These are phyloP conservation scores for Nakazawaea siamensis DNA, from an alignment of 805 yeast species.

Conservation along the genomic window DNA sequence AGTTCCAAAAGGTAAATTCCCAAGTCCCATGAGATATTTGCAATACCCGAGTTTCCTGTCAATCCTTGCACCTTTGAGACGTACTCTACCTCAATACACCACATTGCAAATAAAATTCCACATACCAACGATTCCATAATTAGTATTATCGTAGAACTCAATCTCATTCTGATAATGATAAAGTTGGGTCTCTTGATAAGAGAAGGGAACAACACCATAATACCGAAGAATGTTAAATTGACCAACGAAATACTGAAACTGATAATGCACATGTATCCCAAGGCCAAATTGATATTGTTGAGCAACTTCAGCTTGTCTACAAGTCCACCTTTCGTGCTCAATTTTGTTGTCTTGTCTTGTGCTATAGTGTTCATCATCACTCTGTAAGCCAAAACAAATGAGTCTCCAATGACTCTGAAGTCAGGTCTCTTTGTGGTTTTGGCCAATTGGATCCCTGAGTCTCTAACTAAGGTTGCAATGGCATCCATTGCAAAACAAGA, in stretches of 20 bases:
- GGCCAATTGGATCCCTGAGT: slow-evolving; percentile 40
- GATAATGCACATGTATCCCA: background rate
- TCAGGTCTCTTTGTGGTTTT: slow-evolving; percentile 30
- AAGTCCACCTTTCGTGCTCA: slow-evolving; percentile 13
- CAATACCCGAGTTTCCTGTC: slow-evolving; percentile 16
- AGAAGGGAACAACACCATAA: background rate
- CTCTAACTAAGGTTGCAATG: slow-evolving; percentile 36
- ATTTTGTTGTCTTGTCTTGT: background rate
- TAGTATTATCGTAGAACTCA: slow-evolving; percentile 10
- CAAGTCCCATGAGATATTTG: slow-evolving; percentile 7
- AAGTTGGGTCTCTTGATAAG: background rate
- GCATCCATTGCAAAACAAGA: slow-evolving; percentile 37
- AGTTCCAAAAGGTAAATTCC: slow-evolving; percentile 4
- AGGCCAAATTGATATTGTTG: background rate
- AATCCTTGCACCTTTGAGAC: slow-evolving; percentile 13
- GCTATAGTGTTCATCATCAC: slow-evolving; percentile 14
- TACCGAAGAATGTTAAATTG: background rate
- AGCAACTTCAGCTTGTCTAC: background rate
- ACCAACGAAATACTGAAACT: background rate
- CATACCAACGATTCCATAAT: slow-evolving; percentile 12
- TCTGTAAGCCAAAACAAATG: slow-evolving; percentile 32
- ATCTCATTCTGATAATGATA: slow-evolving; percentile 4
- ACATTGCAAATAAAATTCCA: slow-evolving; percentile 13
- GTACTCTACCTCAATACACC: slow-evolving; percentile 18
- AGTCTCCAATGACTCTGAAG: slow-evolving; percentile 28